Evolutionary conservation across 345 rosid species (phyloP).

Genomic region (Eucalyptus marginata): DNA sequence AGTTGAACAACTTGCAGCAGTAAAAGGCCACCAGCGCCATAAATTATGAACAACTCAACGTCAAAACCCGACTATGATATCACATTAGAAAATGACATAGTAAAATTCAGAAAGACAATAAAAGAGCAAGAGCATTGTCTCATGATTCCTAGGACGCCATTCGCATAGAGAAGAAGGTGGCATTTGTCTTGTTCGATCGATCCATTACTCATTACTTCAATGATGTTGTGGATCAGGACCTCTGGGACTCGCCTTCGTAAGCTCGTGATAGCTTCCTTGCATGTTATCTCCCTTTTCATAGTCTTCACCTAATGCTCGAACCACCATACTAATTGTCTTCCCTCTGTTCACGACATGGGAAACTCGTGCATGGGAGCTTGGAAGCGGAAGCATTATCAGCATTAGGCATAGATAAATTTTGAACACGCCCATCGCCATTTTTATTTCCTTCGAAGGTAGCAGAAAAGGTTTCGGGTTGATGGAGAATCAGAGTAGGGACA

Average conservation of each 20-base stretch:
- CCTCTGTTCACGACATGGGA: not conserved
- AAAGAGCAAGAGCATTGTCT: not conserved
- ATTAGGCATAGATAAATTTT: not conserved
- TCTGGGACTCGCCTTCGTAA: not conserved
- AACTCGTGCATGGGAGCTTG: not conserved
- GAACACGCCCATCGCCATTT: not conserved
- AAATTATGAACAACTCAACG: not conserved
- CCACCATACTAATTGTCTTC: not conserved
- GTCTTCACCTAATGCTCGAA: not conserved
- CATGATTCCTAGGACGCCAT: not conserved
- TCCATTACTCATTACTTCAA: not conserved
- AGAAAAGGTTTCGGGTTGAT: not conserved
- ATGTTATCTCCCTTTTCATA: not conserved
- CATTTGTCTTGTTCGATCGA: not conserved
- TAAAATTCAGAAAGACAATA: not conserved
- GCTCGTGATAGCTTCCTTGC: not conserved
- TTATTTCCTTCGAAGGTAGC: not conserved
- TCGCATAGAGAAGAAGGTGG: not conserved
- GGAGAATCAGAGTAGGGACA: not conserved
- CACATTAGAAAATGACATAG: not conserved
- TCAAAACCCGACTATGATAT: not conserved
- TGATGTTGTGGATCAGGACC: not conserved
- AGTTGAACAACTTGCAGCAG: not conserved
- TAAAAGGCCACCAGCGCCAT: not conserved
- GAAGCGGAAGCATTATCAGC: not conserved